A percentile compares a stretch with the other conserved stretches of the same genome.
phyloP scores from a whole-genome alignment of 768 basidiomycete genomes.

The Coprinopsis marcescibilis region DNA sequence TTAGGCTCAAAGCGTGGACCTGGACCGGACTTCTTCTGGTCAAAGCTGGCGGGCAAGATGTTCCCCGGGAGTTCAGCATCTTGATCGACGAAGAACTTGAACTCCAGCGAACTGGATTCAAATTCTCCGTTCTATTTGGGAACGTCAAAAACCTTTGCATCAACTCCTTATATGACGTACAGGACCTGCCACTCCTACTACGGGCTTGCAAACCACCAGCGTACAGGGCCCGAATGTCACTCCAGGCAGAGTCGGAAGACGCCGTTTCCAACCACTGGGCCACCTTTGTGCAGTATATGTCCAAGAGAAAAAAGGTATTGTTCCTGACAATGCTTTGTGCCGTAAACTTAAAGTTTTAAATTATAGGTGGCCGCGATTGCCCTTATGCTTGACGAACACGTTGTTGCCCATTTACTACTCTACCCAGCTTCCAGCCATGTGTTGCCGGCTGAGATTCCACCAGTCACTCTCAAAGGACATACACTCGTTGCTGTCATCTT shows the following conservation, averaged over 20 bases:
- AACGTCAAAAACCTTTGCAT: constrained; percentile 37
- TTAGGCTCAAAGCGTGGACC: constrained; percentile 51
- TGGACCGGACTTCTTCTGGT: constrained; percentile 57
- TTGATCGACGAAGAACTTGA: constrained; percentile 41
- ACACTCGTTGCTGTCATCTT: constrained; percentile 38
- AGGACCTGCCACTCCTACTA: constrained; percentile 42
- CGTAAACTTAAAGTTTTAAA: background rate
- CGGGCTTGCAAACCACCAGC: constrained; percentile 42
- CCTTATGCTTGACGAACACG: constrained; percentile 37
- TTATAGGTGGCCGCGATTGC: constrained; percentile 47
- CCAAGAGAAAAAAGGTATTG: constrained; percentile 40
- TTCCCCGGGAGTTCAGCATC: constrained; percentile 23
- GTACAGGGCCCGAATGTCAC: constrained; percentile 45
- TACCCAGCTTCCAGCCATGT: constrained; percentile 29
- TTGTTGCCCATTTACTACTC: constrained; percentile 53
- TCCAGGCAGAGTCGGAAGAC: constrained; percentile 4
- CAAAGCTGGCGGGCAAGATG: constrained; percentile 23
- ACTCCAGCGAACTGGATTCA: constrained; percentile 32
- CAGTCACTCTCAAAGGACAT: background rate
- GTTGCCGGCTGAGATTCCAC: background rate
- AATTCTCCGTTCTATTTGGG: constrained; percentile 44
- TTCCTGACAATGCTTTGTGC: background rate
- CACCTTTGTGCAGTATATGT: constrained; percentile 31
- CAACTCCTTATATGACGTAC: constrained; percentile 40
- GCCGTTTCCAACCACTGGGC: background rate